A percentile compares a stretch with the other conserved stretches of the same genome.
These are phyloP conservation scores for Mrakia gelida DNA, from an alignment of 768 basidiomycete genomes.

Conservation along the genomic window DNA sequence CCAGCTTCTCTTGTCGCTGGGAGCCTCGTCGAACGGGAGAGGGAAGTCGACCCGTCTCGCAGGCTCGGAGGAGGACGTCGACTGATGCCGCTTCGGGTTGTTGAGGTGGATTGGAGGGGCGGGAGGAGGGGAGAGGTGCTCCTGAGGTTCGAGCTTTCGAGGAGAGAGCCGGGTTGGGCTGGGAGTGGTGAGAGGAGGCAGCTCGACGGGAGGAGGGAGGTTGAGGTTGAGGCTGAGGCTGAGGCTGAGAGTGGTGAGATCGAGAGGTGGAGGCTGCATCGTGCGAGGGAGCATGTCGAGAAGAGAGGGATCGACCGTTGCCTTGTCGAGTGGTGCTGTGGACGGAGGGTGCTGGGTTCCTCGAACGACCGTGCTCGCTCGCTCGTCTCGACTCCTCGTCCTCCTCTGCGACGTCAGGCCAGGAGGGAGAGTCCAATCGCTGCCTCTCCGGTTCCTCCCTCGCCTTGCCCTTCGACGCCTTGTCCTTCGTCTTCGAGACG, in stretches of 20 bases:
- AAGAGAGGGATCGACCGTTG: neutral
- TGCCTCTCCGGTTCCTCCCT: neutral
- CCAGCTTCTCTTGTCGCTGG: neutral
- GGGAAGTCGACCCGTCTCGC: neutral
- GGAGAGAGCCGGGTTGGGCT: neutral
- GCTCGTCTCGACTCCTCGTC: neutral
- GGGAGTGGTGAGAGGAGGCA: neutral
- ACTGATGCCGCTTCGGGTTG: neutral
- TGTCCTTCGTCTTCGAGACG: neutral
- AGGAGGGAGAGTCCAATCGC: neutral
- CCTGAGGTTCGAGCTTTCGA: neutral
- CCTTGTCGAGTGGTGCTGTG: neutral
- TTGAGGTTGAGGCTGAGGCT: too few species aligned
- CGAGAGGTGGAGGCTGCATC: neutral
- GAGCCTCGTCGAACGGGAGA: neutral
- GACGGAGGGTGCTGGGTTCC: neutral
- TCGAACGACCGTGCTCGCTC: neutral
- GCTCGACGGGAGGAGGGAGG: neutral
- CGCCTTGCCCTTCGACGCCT: neutral
- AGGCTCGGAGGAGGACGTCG: neutral
- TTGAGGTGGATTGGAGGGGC: neutral
- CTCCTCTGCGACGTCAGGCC: neutral
- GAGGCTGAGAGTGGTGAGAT: neutral
- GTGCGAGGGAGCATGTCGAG: neutral
- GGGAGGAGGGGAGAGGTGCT: neutral